Evolutionary conservation across 2,329 filamentous ascomycete genomes (phyloP).

Genomic region (Bipolaris cookei): DNA sequence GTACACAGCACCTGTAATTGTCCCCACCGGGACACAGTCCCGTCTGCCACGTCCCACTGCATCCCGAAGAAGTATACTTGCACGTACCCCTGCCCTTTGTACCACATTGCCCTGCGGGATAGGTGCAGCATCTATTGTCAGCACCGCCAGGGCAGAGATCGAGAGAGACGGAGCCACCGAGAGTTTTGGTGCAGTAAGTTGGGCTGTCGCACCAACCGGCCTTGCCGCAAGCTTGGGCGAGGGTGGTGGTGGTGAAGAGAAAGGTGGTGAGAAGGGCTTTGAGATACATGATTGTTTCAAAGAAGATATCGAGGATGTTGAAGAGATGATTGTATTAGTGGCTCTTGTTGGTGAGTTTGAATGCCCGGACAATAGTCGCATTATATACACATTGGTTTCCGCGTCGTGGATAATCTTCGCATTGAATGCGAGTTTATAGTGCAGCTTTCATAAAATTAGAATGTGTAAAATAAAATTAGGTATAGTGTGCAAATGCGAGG

Average conservation of each 20-base stretch:
- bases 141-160: no score
- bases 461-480: not conserved
- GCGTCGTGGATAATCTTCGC: not conserved
- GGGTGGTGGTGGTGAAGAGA: constrained; percentile 1
- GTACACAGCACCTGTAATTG: no score
- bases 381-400: not conserved
- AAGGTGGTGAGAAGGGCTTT: not conserved
- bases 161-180: no score
- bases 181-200: not conserved
- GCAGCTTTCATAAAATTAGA: no score
- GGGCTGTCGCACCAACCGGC: not conserved
- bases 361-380: not conserved
- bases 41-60: no score
- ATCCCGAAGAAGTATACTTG: no score
- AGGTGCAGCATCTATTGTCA: no score
- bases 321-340: no score
- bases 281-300: not conserved
- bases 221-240: not conserved
- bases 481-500: not conserved
- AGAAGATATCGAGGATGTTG: not conserved
- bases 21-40: no score
- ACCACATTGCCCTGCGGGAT: no score
- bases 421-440: not conserved
- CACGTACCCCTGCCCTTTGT: no score
- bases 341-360: not conserved